Base-by-base conservation (phyloP, 805 yeast species). In the Metschnikowia orientalis region DNA sequence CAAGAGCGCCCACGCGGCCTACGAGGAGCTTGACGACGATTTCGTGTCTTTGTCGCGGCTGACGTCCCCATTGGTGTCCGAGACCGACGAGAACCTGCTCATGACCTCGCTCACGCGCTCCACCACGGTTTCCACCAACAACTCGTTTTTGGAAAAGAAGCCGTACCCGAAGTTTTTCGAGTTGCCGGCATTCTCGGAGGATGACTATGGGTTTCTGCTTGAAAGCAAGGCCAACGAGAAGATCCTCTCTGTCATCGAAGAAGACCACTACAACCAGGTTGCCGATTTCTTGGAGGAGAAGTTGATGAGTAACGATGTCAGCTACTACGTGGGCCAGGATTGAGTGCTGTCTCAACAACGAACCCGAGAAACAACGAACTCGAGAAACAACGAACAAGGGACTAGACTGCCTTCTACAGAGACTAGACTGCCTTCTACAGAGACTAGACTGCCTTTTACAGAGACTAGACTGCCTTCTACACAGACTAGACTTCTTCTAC, bases 201-300 rank as follows among this genome's bases (percentile, higher is more conserved):
- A 42, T n/a, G 42, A 40, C 23, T 38, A 40, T 21, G 48, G 37
- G 26, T 43, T 47, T 28, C 41, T 40, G 40, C 45, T 47, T 22
- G 50, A 41, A 35, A 26, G 42, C 9, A 33, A 35, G 16, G 32
- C 47, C 12, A 40, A 34, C 28, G 53, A 50, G 22, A 44, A 47
- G 27, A 35, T 36, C 35, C 42, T 45, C 48, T 41, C 51, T 6
- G 44, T 51, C 19, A 51, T 50, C 23, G 51, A 53, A 30, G 60
- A 59, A 37, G 70, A 63, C 40, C 58, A 61, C 37, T 63, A 63
- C 45, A 62, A 62, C 42, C 54, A 54, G 51, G 58, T 63, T 26
- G 63, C 59, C 15, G 70, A 63, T 42, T 58, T 63, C 32, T 48
- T 63, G 32, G 68, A 61, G 40, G 70, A 63, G 37, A 62, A 59